Base-by-base conservation (phyloP, 305 asterid species). In the Caryopteris hybrid region DNA sequence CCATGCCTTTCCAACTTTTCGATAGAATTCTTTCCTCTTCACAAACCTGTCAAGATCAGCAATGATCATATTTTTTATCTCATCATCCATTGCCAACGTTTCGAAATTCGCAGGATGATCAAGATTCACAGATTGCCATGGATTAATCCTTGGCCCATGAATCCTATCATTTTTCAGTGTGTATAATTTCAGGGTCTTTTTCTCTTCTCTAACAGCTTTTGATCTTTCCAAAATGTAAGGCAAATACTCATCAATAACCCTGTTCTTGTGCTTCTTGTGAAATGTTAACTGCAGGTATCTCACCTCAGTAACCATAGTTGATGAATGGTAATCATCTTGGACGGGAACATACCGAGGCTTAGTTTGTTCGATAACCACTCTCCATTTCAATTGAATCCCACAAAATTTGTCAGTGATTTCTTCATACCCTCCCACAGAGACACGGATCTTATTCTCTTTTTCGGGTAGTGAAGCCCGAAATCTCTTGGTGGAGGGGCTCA, bases 1-100 rank as follows among this genome's bases (percentile, higher is more conserved):
- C 93, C 92, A 86, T 0, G 86, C 88, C 64, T 82, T 86, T 3
- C 93, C 92, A 0, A 80, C 88, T 27, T 60, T 82, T 78, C 73
- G 77, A n/a, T 86, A 84, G 29, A 72, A 36, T 12, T 84, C 88
- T 43, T 39, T 86, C 82, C 93, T 77, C 62, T 27, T 27, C 55
- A 80, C 21, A 57, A 86, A 86, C 64, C 61, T 55, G 1, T 86
- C 82, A 2, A 86, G 80, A 70, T 86, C 93, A n/a, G 70, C 75
- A 0, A 75, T 21, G 4, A 86, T 29, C 73, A 13, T 69, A 0
- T 64, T 70, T 43, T 86, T 84, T 3, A 41, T 13, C 34, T 65
- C 81, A 2, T 72, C n/a, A 52, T 84, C 88, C 86, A 86, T 68
- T 0, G 93, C 90, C 16, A 87, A 2, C 0, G 88, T 82, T 43